Conservation (phyloP, 352 stramenopile species). For the Phytophthora pluvialis region DNA sequence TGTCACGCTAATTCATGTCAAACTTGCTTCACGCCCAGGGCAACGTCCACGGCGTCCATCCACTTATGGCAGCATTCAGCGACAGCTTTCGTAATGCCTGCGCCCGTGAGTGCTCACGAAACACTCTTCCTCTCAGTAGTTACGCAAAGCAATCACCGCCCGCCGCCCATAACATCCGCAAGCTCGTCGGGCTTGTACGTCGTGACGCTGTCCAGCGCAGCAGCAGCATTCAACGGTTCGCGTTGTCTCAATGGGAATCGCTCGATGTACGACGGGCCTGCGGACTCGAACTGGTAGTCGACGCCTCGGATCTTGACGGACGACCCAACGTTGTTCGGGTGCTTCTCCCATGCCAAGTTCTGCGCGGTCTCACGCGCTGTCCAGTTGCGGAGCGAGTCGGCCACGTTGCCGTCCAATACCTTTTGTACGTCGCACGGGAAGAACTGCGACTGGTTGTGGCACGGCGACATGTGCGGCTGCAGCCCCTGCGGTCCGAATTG, state of each 20-base stretch:
- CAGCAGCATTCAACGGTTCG: slow-evolving; percentile 23
- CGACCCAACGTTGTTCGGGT: slow-evolving; percentile 61
- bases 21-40: too few relatives aligned
- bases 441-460: slow-evolving; percentile 84
- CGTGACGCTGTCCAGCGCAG: slow-evolving; percentile 33
- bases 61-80: too few relatives aligned
- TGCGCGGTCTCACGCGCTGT: slow-evolving; percentile 44
- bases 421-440: slow-evolving; percentile 85
- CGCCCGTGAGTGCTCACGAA: too few relatives aligned
- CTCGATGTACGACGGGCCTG: slow-evolving; percentile 68
- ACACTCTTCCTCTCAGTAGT: not conserved
- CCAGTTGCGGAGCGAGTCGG: slow-evolving; percentile 47
- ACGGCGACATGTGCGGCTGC: slow-evolving; percentile 80
- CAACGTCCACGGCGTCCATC: too few relatives aligned
- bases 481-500: slow-evolving; percentile 62
- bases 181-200: slow-evolving; percentile 53
- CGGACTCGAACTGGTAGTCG: slow-evolving; percentile 43
- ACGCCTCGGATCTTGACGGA: slow-evolving; percentile 74
- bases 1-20: too few relatives aligned
- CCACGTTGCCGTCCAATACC: slow-evolving; percentile 67
- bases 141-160: slow-evolving; percentile 19
- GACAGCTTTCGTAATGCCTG: too few relatives aligned
- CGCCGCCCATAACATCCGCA: slow-evolving; percentile 55
- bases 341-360: slow-evolving; percentile 67
- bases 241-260: slow-evolving; percentile 64